Evolutionary conservation across 257 asterid genomes (phyloP), one percentile per base, ranked within the genome.

Genomic region (Lithospermum erythrorhizon): DNA sequence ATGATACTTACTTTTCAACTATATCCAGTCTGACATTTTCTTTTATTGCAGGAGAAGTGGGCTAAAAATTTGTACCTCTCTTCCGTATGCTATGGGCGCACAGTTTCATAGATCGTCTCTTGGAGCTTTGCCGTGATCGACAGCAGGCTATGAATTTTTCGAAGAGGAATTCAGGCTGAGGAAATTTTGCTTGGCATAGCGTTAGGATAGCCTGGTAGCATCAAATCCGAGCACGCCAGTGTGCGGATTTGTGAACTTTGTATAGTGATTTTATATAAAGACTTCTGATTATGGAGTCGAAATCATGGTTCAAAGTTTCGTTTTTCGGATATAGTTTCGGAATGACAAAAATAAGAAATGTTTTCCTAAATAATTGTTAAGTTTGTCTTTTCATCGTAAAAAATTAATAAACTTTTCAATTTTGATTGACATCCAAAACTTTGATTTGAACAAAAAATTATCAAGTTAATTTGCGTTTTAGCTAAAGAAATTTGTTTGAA

Each of bases 41-140:
- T 0, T 56, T 21, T 24, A 55, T 54, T 78, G 70, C 78, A 74
- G 83, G 83, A 78, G 15, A 78, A 78, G 59, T 78, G 83, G 83
- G 68, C 70, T 20, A 74, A 72, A 59, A 65, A 68, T 68, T 77
- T 74, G 27, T 78, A 78, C 63, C 30, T 78, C 25, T 68, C 83
- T 20, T 78, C 77, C 3, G 59, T 74, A 21, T 78, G 83, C 71
- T 71, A 74, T 30, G 83, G 80, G 23, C 74, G 79, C 51, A 64
- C 83, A 22, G 77, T 74, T 53, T 71, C 80, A 32, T 77, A 61
- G 78, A 51, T 57, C 61, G 29, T 41, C 45, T 10, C 63, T 14
- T 24, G 14, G 55, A 57, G 67, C 23, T 21, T 55, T 54, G 53
- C 58, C 27, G 48, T 24, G 54, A 30, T 41, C 57, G 25, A 32